Evolutionary conservation across 2,329 filamentous ascomycete genomes (phyloP).

Genomic region (Xylariaceae sp.): DNA sequence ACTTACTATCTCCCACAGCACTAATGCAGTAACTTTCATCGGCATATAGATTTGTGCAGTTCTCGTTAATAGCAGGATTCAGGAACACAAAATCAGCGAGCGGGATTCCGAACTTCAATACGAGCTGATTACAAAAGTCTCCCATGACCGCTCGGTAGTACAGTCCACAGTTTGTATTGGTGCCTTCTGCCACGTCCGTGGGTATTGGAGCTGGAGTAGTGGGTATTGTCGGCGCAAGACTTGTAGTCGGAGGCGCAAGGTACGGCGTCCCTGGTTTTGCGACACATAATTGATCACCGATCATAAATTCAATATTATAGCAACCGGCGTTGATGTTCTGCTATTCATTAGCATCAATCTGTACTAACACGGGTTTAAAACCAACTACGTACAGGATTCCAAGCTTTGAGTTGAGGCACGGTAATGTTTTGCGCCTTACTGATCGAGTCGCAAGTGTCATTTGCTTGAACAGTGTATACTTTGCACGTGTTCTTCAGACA

Average conservation of each 20-base stretch:
- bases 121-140: slow-evolving; percentile 45
- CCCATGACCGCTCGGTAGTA: slow-evolving; percentile 40
- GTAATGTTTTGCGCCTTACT: slow-evolving; percentile 27
- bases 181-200: slow-evolving; percentile 34
- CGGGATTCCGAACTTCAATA: slow-evolving; percentile 39
- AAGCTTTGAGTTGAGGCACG: slow-evolving; percentile 28
- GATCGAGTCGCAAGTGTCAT: slow-evolving; percentile 9
- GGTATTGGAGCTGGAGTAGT: slow-evolving; percentile 30
- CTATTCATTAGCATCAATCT: neutral
- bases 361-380: neutral
- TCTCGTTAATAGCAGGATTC: slow-evolving; percentile 40
- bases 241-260: slow-evolving; percentile 2
- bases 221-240: neutral
- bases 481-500: slow-evolving; percentile 24
- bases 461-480: slow-evolving; percentile 10
- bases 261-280: slow-evolving; percentile 14
- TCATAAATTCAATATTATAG: slow-evolving; percentile 28
- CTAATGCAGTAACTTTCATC: slow-evolving; percentile 43
- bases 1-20: slow-evolving; percentile 33
- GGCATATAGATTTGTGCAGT: slow-evolving; percentile 44
- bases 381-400: slow-evolving; percentile 31
- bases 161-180: slow-evolving; percentile 35
- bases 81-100: slow-evolving; percentile 43
- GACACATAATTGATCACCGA: slow-evolving; percentile 32
- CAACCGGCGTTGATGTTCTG: slow-evolving; percentile 27